Evolutionary conservation across 331 rosid genomes (phyloP), one percentile per base, ranked within the genome.

Genomic region (Cydonia oblonga): DNA sequence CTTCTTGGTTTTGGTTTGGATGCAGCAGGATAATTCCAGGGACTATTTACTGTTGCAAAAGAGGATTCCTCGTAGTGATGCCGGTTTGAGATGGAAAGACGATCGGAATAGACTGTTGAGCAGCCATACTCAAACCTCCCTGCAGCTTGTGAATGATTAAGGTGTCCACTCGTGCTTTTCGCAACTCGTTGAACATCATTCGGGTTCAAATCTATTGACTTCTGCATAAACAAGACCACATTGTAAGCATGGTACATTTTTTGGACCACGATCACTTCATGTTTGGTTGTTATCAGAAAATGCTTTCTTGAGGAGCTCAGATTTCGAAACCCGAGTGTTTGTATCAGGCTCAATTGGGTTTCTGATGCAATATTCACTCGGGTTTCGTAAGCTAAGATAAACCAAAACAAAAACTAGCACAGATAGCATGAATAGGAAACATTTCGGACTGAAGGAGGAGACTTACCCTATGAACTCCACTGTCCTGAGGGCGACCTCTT

Each of bases 161-260:
- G 68, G 62, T 79, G 78, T 3, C 73, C 92, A 46, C 92, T 88
- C 59, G 68, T 80, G 71, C 83, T 85, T 76, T 83, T 88, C 60
- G 71, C 63, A 16, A 65, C 79, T 66, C 54, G 71, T 76, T 69
- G 51, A 74, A 67, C 75, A 70, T 85, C 87, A 67, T 70, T 56
- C 23, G 84, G 49, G 57, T 77, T 74, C 85, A 61, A 73, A 68
- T 79, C 75, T 38, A 70, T 24, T 70, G 72, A 75, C 70, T 80
- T 86, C 97, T 84, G 78, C 65, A 62, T 24, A 77, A 38, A 78
- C 66, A 63, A 22, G 75, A 22, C 35, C 69, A 74, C 58, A 4
- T 19, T 66, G 35, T 24, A 19, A 23, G 64, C 11, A 4, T 7
- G 22, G 56, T 18, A 18, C 56, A 51, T 18, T 51, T 49, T 51